Evolutionary conservation across 257 asterid species (phyloP), one percentile per base, ranked within the genome.

Genomic region (Datura wrightii): DNA sequence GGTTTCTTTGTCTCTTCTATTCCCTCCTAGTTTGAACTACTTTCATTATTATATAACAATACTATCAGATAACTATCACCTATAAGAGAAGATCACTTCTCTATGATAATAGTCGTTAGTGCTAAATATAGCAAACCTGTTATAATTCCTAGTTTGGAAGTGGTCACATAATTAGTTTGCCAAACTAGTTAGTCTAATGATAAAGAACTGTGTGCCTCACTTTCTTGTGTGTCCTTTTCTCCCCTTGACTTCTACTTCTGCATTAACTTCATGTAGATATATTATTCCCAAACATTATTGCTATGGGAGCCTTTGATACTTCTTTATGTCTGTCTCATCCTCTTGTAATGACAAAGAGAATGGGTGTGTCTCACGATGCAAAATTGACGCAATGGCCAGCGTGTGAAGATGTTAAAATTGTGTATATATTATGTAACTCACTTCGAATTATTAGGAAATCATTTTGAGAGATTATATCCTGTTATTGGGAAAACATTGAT

Each of bases 161-260:
- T 66, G 44, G 74, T 69, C 53, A 15, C 78, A 8, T 69, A 39
- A 8, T 67, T 67, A 67, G 34, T 15, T 67, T 67, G 50, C 52
- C 78, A 67, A 67, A 67, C 78, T 67, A 39, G 52, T 67, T 67
- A 39, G 78, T 37, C 52, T 67, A 69, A 39, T 39, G 48, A 39
- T 67, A 34, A 67, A 37, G 76, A 14, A 67, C 76, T 37, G 24
- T 42, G 31, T 15, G 52, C 53, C 15, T 16, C 52, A 8, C 15
- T 69, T 67, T 39, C 7, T 41, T 3, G 52, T 16, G 42, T 6
- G 15, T 3, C 4, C 78, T 52, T 13, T 54, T 39, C 11, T 3
- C 52, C 52, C 78, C 24, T 39, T 16, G 53, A 69, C 48, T 15
- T 39, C 78, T 52, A 39, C 52, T 69, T 16, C 10, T 41, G n/a